These are phyloP conservation scores for Thraustochytrium striatum DNA, from an alignment of 352 stramenopile genomes.

Conservation along the genomic window DNA sequence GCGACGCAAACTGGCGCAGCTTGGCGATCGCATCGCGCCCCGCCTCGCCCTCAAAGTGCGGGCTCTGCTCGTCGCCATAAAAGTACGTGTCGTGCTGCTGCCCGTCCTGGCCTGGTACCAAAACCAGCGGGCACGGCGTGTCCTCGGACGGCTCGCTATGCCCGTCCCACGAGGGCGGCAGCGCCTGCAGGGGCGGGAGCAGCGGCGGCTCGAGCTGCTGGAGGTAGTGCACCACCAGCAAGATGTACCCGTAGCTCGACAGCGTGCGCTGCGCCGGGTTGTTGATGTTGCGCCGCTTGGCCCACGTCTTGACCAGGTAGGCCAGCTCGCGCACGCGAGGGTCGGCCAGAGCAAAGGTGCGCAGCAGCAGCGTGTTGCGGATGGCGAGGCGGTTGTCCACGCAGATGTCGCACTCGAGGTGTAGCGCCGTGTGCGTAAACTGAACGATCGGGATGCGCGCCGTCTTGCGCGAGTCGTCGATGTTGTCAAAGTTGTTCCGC, in stretches of 20 bases:
- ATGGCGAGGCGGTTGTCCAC: conserved; percentile 94
- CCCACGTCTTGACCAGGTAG: conserved; percentile 96
- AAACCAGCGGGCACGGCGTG: conserved; percentile 23
- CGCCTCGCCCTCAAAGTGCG: conserved; percentile 11
- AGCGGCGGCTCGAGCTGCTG: conserved; percentile 69
- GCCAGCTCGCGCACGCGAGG: conserved; percentile 71
- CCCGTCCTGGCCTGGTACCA: conserved; percentile 49
- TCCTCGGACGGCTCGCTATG: neutral
- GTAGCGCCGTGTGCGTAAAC: conserved; percentile 75
- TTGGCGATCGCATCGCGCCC: conserved; percentile 55
- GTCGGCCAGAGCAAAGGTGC: conserved; percentile 78
- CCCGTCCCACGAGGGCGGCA: conserved; percentile 48
- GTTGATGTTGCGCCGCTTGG: conserved; percentile 92
- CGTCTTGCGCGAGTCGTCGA: conserved; percentile 67
- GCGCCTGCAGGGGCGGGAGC: conserved; percentile 87
- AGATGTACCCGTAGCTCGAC: conserved; percentile 93
- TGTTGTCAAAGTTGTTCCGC: conserved; percentile 39
- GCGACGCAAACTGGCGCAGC: neutral
- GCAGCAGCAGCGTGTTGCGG: conserved; percentile 91
- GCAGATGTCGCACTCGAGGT: conserved; percentile 78
- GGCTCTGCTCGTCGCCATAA: conserved; percentile 46
- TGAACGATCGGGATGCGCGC: conserved; percentile 96
- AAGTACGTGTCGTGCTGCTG: conserved; percentile 52
- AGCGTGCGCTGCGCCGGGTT: conserved; percentile 91
- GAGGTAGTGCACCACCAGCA: conserved; percentile 95